Percentiles rank a stretch among this genome's conserved stretches.
These are phyloP conservation scores for Cicer judaicum DNA, from an alignment of 306 rosid species.

Conservation along the genomic window DNA sequence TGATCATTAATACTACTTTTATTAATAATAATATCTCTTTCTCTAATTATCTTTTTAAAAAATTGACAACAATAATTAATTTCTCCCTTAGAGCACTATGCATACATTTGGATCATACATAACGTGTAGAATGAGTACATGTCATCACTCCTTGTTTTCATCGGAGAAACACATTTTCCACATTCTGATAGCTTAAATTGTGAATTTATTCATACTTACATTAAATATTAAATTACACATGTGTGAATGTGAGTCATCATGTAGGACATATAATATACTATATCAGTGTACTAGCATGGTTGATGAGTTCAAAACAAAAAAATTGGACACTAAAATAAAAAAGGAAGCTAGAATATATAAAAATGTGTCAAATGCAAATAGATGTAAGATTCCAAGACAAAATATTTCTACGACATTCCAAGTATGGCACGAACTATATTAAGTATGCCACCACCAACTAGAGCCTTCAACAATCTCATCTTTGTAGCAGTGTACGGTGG, in stretches of 20 bases:
- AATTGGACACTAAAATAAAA: conserved; percentile 25
- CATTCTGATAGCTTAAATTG: background rate
- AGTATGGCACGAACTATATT: conserved; percentile 69
- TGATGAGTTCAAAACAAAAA: background rate
- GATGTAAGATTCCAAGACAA: conserved; percentile 24
- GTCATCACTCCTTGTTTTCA: no score
- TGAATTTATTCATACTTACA: background rate
- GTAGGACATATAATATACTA: background rate
- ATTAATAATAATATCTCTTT: no score
- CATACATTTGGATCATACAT: no score
- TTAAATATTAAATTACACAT: background rate
- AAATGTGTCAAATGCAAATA: background rate
- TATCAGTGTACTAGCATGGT: background rate
- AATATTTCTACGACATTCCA: conserved; percentile 62
- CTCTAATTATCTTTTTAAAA: no score
- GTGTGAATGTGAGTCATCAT: background rate
- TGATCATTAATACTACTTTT: no score
- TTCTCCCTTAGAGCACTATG: no score
- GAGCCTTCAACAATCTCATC: conserved; percentile 75
- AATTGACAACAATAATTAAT: no score
- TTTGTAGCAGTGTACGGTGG: conserved; percentile 87
- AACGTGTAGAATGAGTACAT: no score
- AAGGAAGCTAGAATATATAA: conserved; percentile 29
- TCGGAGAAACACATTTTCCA: background rate
- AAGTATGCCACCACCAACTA: conserved; percentile 68